Evolutionary conservation across 176 grass and related monocot genomes (phyloP).

Genomic region (Oryza glaberrima): DNA sequence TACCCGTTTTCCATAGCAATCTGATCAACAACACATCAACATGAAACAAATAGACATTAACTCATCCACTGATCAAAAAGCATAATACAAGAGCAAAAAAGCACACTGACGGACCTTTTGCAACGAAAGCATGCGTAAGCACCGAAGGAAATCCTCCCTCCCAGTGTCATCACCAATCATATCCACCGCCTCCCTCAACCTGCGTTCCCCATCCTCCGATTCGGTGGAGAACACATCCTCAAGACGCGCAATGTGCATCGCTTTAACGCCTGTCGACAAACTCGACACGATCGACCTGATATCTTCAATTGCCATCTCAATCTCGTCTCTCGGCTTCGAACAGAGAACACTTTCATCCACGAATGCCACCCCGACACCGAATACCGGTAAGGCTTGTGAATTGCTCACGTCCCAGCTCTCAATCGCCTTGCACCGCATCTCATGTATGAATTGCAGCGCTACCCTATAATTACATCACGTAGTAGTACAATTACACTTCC

Average conservation of each 20-base stretch:
- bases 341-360: slow-evolving; percentile 60
- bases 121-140: slow-evolving; percentile 65
- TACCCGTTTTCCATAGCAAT: slow-evolving; percentile 79
- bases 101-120: slow-evolving; percentile 60
- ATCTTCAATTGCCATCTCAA: slow-evolving; percentile 42
- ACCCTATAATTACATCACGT: slow-evolving; percentile 45
- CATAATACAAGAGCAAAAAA: neutral
- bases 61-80: slow-evolving; percentile 5
- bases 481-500: neutral
- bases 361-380: slow-evolving; percentile 68
- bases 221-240: slow-evolving; percentile 54
- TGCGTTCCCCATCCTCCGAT: slow-evolving; percentile 30
- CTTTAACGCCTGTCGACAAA: slow-evolving; percentile 50
- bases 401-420: slow-evolving; percentile 85
- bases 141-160: slow-evolving; percentile 74
- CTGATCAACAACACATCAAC: slow-evolving; percentile 48
- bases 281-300: slow-evolving; percentile 56
- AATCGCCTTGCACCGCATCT: slow-evolving; percentile 80
- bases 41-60: slow-evolving; percentile 6
- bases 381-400: slow-evolving; percentile 73
- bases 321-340: slow-evolving; percentile 12
- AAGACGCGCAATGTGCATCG: slow-evolving; percentile 56
- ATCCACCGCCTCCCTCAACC: slow-evolving; percentile 48
- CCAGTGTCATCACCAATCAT: slow-evolving; percentile 75
- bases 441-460: slow-evolving; percentile 81